Evolutionary conservation across 352 stramenopile species (phyloP), one percentile per base, ranked within the genome.

Genomic region (Phytopythium cucurbitacearum): DNA sequence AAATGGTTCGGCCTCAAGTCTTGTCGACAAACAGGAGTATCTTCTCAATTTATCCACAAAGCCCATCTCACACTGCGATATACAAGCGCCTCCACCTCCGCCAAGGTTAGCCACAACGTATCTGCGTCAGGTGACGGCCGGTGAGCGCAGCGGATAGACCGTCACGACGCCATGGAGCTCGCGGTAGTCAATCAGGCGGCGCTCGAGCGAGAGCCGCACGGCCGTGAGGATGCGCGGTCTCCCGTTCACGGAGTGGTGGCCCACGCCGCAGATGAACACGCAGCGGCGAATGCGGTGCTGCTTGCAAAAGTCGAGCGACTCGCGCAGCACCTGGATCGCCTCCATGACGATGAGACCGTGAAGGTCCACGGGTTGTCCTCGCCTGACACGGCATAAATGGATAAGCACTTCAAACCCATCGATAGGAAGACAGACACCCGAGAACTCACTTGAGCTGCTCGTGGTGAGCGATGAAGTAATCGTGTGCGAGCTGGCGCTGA

Each of bases 311-410:
- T 76, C 72, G 43, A 90, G 76, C 7, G 76, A 65, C 50, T 87
- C 75, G 34, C 71, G 66, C 21, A 67, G 61, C 8, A 90, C 65
- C 55, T 76, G 79, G 6, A 87, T 59, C 37, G 76, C 65, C 52
- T 90, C 73, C 62, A 87, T 73, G 34, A 90, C 76, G 38, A 80
- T 84, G 57, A 87, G 68, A 1, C 76, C 74, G 48, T 88, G 80
- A 32, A 90, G 41, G 60, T 90, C 79, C 12, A 90, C 62, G 12
- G 80, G 67, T 28, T 72, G 72, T 40, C 72, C 58, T 40, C 69
- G 65, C 15, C 73, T 84, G 48, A 39, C 13, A 16, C 51, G 64
- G 21, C 58, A 9, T 35, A 5, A 5, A 41, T 13, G 16, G 2
- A 41, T 10, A 53, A 45, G 37, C 61, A 58, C 51, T 40, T 50